Base-by-base conservation (phyloP, 441 rosid species). In the Viola pubescens region DNA sequence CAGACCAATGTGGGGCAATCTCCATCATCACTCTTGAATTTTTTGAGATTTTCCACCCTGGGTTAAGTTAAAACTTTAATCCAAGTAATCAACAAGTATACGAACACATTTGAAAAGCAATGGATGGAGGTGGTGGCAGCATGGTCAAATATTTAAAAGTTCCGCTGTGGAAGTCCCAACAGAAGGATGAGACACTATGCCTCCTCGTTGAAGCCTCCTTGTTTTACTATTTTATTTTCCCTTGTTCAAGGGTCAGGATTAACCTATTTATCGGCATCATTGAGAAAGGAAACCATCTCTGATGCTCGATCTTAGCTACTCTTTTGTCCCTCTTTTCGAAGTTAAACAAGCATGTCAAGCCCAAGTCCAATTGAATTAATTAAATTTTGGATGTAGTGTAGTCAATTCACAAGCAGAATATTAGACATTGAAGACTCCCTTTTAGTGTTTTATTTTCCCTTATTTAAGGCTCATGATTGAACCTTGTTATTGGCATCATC, bases 1-100 rank as follows among this genome's bases (percentile, higher is more conserved):
- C 96, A 91, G 65, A 87, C 96, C 63, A 88, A 80, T 11, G 98
- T 88, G 26, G 98, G 98, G 71, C 89, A 82, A 70, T 88, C 95
- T 71, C 85, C 92, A 60, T 82, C 85, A 50, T 91, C 95, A 16
- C 77, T 90, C 73, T 81, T 91, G 65, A 91, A 91, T 78, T 87
- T 88, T 58, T 83, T 80, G 47, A 88, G 85, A 75, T 87, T 91
- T 71, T 87, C 81, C 67, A 87, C 89, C 79, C 96, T 86, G 77
- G 37, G 52, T 68, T 65, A 26, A 26, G 34, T 1, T 26, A 26
- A 26, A 26, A 26, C 34, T 26, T 26, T 26, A 26, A 26, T 26
- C 42, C 10, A 47, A 26, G 46, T 43, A 13, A 37, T n/a, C 40
- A 6, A 52, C 58, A 13, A 10, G 6, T 37, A 10, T 26, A 37